Conservation (phyloP, 225 moss, liverwort and hornwort species). For the Marchantia paleacea region DNA sequence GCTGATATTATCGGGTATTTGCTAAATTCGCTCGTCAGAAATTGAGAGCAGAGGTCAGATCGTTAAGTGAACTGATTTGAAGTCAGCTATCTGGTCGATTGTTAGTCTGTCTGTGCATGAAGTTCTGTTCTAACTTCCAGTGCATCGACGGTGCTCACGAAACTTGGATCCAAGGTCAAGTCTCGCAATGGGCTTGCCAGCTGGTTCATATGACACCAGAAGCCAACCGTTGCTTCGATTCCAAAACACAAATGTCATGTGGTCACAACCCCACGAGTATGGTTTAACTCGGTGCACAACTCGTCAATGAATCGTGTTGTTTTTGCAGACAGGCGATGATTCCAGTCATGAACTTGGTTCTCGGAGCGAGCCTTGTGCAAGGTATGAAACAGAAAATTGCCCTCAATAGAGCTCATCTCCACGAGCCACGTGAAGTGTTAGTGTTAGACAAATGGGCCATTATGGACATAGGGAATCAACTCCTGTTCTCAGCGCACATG, state of each 20-base stretch:
- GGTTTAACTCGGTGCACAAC: background rate
- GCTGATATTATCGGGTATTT: slow-evolving; percentile 42
- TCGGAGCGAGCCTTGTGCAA: slow-evolving; percentile 49
- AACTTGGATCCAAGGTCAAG: no score
- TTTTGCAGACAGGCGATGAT: slow-evolving; percentile 45
- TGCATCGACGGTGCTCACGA: no score
- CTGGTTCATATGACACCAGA: no score
- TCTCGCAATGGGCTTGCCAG: no score
- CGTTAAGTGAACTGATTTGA: no score
- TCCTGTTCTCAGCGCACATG: no score
- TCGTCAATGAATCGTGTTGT: background rate
- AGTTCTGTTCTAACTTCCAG: background rate
- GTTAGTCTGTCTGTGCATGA: background rate
- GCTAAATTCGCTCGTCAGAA: background rate
- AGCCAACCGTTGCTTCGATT: no score
- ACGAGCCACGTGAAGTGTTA: background rate
- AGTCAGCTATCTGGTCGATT: background rate
- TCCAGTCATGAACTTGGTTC: slow-evolving; percentile 44
- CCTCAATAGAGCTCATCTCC: background rate
- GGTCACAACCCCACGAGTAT: no score
- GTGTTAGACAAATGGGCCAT: background rate
- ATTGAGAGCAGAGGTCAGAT: no score
- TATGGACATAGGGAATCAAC: no score
- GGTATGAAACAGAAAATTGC: slow-evolving; percentile 15
- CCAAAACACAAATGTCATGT: no score